Percentiles rank a stretch among this genome's conserved stretches.
Evolutionary conservation across 1,284 basidiomycete genomes (phyloP).

Genomic region (Fistulinella cinereoalba): DNA sequence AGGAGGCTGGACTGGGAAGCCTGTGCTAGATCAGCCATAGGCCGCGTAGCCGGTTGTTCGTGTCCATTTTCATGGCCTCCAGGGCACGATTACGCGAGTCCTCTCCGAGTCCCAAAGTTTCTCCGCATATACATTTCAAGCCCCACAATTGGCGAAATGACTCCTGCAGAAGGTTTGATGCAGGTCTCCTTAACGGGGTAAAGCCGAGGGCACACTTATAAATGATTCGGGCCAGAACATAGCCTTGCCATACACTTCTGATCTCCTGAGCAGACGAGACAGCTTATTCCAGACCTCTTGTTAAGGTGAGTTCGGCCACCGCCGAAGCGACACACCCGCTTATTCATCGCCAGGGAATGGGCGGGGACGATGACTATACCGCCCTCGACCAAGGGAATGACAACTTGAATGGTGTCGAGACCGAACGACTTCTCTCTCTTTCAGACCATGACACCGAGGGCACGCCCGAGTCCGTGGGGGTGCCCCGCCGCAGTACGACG

Average conservation of each 20-base stretch:
- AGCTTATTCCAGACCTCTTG: no score
- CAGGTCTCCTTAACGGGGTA: background rate
- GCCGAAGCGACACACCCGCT: no score
- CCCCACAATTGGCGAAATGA: conserved; percentile 1
- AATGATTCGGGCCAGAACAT: background rate
- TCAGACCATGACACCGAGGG: conserved; percentile 2
- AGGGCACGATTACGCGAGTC: background rate
- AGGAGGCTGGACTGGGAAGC: background rate
- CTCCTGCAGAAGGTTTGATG: background rate
- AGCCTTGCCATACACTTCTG: background rate
- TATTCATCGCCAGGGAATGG: conserved; percentile 18
- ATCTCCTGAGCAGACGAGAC: background rate
- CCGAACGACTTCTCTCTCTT: conserved; percentile 11
- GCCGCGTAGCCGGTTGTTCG: no score
- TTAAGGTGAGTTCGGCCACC: conserved; percentile 3
- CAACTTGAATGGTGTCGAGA: conserved; percentile 14
- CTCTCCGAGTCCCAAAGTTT: background rate
- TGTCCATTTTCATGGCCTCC: no score
- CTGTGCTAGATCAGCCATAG: background rate
- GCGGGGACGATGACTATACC: conserved; percentile 8
- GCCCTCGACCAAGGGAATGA: conserved; percentile 9
- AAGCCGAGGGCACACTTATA: conserved; percentile 11
- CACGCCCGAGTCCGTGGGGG: conserved; percentile 3
- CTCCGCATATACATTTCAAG: background rate
- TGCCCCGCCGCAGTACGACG: background rate